Base-by-base conservation (phyloP, 176 grass and related monocot genomes). In the Tuctoria greenei region DNA sequence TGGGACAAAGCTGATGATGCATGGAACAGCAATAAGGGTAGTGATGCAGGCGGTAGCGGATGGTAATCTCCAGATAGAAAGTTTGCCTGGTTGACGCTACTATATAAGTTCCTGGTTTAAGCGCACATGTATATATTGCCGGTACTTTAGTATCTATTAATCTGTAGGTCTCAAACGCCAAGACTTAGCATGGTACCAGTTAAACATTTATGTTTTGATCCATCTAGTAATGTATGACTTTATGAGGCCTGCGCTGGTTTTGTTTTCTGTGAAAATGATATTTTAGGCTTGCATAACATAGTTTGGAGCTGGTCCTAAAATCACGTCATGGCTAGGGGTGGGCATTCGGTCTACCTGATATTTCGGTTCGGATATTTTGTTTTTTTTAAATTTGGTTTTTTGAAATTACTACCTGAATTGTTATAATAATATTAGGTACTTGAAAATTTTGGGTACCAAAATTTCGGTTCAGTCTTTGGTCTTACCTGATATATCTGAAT, bases 41-140 rank as follows among this genome's bases (percentile, higher is more conserved):
- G 13, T 4, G 52, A 27, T 4, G 23, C 41, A 1, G 43, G 61
- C 35, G 31, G 59, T 45, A 44, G 26, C 11, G 85, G 86, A 27
- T 88, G 86, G 86, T 88, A 57, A 79, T 61, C 13, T 60, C 35
- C 44, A 62, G 45, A 64, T 63, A 78, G 42, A n/a, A n/a, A n/a
- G n/a, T n/a, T 62, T 44, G 41, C 31, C 31, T 31, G 31, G 31
- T 31, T 31, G 1, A 3, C 31, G 3, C 31, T 31, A 47, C 71
- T n/a, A n/a, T n/a, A n/a, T n/a, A n/a, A n/a, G n/a, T n/a, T n/a
- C n/a, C n/a, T n/a, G n/a, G n/a, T n/a, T n/a, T n/a, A n/a, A n/a
- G n/a, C n/a, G n/a, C n/a, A n/a, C 70, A 83, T 78, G 78, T 88
- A 23, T 34, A 14, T 23, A 31, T 50, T 6, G 39, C 41, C 42